A percentile compares a stretch with the other conserved stretches of the same genome.
phyloP scores from a whole-genome alignment of 2,329 filamentous ascomycete species.

The Leptographium lundbergii region DNA sequence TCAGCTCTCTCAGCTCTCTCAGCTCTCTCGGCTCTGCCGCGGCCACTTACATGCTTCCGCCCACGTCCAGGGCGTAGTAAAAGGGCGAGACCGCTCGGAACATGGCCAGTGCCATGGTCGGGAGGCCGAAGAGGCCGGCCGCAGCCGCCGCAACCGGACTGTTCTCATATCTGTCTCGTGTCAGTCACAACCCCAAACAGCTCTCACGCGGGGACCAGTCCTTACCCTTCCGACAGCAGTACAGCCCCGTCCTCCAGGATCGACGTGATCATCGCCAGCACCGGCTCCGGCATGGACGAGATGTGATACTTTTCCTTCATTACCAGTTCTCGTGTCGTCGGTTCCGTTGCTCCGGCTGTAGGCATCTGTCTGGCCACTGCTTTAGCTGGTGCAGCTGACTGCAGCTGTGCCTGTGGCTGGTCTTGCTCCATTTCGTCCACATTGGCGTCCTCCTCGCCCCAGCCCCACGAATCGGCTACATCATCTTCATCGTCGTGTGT shows the following conservation, averaged over 20 bases:
- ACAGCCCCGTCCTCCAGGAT: constrained; percentile 49
- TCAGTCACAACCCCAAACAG: constrained; percentile 3
- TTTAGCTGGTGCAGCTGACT: constrained; percentile 5
- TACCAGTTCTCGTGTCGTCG: constrained; percentile 50
- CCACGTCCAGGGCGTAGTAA: constrained; percentile 52
- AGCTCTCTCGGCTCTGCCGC: too few species aligned
- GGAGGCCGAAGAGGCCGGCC: constrained; percentile 56
- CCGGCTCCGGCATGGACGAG: constrained; percentile 71
- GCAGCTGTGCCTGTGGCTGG: constrained; percentile 12
- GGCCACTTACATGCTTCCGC: constrained; percentile 45
- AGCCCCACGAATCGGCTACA: constrained; percentile 64
- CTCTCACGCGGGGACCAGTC: too few species aligned
- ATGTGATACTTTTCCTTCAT: constrained; percentile 79
- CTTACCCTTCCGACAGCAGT: constrained; percentile 39
- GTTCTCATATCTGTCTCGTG: constrained; percentile 23
- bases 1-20: too few species aligned
- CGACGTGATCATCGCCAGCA: constrained; percentile 52
- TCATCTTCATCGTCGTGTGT: constrained; percentile 28
- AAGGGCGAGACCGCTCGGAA: constrained; percentile 66
- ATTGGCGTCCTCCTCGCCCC: constrained; percentile 43
- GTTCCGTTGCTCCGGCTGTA: not conserved
- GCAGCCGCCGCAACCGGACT: constrained; percentile 55
- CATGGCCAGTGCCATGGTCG: constrained; percentile 62
- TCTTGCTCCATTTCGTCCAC: constrained; percentile 11
- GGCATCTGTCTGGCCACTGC: not conserved